Conservation (phyloP, 805 yeast species). For the Kockiozyma suomiensis region DNA sequence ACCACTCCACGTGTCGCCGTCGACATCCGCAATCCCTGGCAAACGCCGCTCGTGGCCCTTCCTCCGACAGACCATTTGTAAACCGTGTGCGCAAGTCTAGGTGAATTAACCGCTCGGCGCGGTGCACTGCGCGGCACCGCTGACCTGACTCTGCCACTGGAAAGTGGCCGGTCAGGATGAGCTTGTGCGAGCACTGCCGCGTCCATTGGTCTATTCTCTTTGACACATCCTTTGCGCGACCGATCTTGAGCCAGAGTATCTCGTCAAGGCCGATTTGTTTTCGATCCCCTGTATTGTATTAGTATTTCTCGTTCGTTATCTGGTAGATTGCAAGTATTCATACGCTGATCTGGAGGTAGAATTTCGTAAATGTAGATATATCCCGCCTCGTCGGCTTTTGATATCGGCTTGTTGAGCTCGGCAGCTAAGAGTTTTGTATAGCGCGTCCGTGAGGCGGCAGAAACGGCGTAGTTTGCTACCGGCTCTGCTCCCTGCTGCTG, state of each 20-base stretch:
- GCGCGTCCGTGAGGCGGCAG: not conserved
- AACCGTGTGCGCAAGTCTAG: slow-evolving; percentile 27
- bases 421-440: slow-evolving; percentile 6
- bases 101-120: slow-evolving; percentile 34
- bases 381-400: slow-evolving; percentile 29
- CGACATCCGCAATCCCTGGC: slow-evolving; percentile 22
- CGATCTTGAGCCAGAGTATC: slow-evolving; percentile 24
- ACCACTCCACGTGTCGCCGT: slow-evolving; percentile 30
- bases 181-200: slow-evolving; percentile 27
- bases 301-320: not conserved
- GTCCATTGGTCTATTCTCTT: slow-evolving; percentile 32
- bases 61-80: slow-evolving; percentile 8
- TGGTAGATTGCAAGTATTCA: not conserved
- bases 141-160: slow-evolving; percentile 5
- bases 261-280: not conserved
- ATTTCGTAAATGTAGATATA: slow-evolving; percentile 31
- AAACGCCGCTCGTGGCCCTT: no score
- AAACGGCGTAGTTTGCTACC: not conserved
- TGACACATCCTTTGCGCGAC: slow-evolving; percentile 26
- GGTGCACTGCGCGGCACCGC: slow-evolving; percentile 24
- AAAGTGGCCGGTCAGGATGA: slow-evolving; percentile 23
- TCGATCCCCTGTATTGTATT: not conserved
- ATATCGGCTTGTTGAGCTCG: slow-evolving; percentile 26
- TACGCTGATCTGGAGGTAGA: not conserved
- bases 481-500: no score